Base-by-base conservation (phyloP, 2,329 filamentous ascomycete genomes). In the Thelonectria blattea region DNA sequence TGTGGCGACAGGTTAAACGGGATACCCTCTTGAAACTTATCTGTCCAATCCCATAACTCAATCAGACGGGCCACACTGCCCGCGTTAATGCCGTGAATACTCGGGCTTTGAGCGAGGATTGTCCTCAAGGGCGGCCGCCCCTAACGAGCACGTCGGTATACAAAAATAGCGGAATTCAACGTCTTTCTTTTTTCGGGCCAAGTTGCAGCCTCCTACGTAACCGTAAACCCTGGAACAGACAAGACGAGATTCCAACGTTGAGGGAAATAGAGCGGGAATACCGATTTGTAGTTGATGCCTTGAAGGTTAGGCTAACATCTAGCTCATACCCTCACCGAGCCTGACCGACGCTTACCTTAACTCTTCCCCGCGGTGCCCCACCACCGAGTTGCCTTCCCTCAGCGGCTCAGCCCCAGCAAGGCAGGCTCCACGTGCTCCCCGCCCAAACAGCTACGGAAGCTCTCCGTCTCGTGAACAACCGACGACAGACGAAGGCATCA, bases 381-480 rank as follows among this genome's bases (percentile, higher is more conserved):
- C 58, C 41, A 57, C 22, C 3, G 6, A 24, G 22, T 43, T 18
- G 46, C 51, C 58, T 56, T 18, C 58, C n/a, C n/a, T n/a, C n/a
- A n/a, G n/a, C 37, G 47, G 18, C 53, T 41, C 27, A 24, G 24
- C 18, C 32, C 49, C 18, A 34, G 27, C 39, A 54, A 43, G 42
- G 32, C 32, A n/a, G 53, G 20, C 47, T 51, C 41, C 57, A 60
- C 57, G 52, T 60, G 49, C 49, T 55, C 60, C 55, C 45, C 50
- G 55, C 49, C 50, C 30, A 22, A 49, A 67, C 60, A 68, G 68
- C 58, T 65, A 51, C 45, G 58, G 60, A 54, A 66, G 67, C 68
- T 70, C 51, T 53, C 50, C 37, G 39, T 56, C 56, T 55, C 24
- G 52, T 60, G 58, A 52, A 54, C 60, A 48, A 56, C 52, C 53